Base-by-base conservation (phyloP, 83 land plant genomes). In the Picea mariana region DNA sequence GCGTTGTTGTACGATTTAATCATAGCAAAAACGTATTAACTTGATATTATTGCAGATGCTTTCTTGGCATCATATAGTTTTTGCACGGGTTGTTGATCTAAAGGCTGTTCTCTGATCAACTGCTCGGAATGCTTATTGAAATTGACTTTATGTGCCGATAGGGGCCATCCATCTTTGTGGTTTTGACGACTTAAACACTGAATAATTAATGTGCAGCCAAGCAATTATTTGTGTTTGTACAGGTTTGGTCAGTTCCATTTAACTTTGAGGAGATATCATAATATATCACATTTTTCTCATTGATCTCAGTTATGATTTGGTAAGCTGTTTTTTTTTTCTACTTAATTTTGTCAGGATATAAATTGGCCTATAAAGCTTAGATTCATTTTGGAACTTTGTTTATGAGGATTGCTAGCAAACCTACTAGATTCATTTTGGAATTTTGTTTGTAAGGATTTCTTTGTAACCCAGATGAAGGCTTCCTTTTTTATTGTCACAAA, bases 1-100 rank as follows among this genome's bases (percentile, higher is more conserved):
- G 95, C 75, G 75, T 93, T 38, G 87, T 93, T 49, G 91, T 92
- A 9, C 87, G 91, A 9, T 92, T 92, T 62, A 52, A 68, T 67
- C 83, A 80, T 16, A 27, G 20, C 38, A 60, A 63, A 78, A 67
- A 27, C 11, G 64, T 64, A 17, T 78, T 27, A 9, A 63, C 65
- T 78, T 78, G 62, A 78, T 23, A 47, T n/a, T 40, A 73, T 73
- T 42, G 23, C 24, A 75, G 77, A 75, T 75, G 77, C 59, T 12
- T 75, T 47, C 26, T 21, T 75, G 11, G n/a, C 16, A 21, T 47
- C 27, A 9, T 75, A 75, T 75, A 11, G 31, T 66, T 66, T 21
- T 26, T 7, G 49, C 49, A 17, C 38, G 73, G 40, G 21, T 40
- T 71, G 21, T 17, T 71, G 40, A 47, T 75, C 24, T 23, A 49